Percentiles rank a stretch among this genome's conserved stretches.
Evolutionary conservation across 306 rosid species (phyloP).

Genomic region (Amphicarpaea edgeworthii): DNA sequence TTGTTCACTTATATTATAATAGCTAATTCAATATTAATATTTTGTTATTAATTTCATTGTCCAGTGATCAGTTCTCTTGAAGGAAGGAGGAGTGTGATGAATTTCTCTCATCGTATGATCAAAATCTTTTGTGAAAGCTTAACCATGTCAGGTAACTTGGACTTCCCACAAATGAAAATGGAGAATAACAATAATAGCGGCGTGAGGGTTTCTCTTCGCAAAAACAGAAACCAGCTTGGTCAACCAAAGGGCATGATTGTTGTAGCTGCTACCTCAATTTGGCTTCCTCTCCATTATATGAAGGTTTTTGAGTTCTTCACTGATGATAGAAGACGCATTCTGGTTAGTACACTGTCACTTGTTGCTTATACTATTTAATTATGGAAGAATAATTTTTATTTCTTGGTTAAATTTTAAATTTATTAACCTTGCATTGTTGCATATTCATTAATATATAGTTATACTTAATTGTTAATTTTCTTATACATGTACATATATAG

Average conservation of each 20-base stretch:
- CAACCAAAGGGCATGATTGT: constrained; percentile 62
- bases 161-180: constrained; percentile 51
- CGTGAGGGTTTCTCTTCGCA: constrained; percentile 54
- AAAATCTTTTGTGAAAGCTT: constrained; percentile 61
- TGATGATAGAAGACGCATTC: constrained; percentile 52
- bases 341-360: too few species aligned
- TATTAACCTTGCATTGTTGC: not conserved
- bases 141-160: constrained; percentile 58
- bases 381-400: not conserved
- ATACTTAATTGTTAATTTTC: not conserved
- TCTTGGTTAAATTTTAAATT: not conserved
- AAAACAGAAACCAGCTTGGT: constrained; percentile 42
- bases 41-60: not conserved
- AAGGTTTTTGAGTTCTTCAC: constrained; percentile 57
- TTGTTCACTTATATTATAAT: not conserved
- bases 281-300: constrained; percentile 64
- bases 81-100: constrained; percentile 63
- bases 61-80: constrained; percentile 53
- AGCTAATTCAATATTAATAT: not conserved
- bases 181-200: constrained; percentile 53
- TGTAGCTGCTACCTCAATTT: constrained; percentile 61
- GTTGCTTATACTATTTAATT: too few species aligned
- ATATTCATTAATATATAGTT: not conserved
- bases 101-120: constrained; percentile 65
- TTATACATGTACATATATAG: constrained; percentile 43